These are phyloP conservation scores for Xylaria hypoxylon DNA, from an alignment of 2,329 filamentous ascomycete species.

Conservation along the genomic window DNA sequence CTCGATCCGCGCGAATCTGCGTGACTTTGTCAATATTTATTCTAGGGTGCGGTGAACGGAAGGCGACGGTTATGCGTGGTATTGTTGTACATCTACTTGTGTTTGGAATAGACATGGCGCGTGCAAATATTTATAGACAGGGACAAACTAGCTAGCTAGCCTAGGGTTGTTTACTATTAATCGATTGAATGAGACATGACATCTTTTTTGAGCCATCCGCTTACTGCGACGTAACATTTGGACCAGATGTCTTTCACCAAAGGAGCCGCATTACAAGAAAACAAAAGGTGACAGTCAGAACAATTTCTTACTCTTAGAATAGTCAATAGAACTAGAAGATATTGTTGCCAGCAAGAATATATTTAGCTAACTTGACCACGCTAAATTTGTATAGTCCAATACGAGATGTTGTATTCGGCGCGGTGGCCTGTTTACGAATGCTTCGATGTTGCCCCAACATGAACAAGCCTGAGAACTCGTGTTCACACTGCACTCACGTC, in stretches of 20 bases:
- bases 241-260: too few species aligned
- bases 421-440: not conserved
- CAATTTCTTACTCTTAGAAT: too few species aligned
- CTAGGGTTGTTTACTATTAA: not conserved
- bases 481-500: not conserved
- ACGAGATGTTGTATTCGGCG: not conserved
- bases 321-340: too few species aligned
- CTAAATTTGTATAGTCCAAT: not conserved
- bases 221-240: too few species aligned
- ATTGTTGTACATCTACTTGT: conserved; percentile 24
- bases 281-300: too few species aligned
- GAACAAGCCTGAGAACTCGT: not conserved
- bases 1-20: not conserved
- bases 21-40: not conserved
- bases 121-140: not conserved
- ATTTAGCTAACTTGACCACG: too few species aligned
- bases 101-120: conserved; percentile 17
- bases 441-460: not conserved
- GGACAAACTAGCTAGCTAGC: not conserved
- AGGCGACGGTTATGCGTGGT: not conserved
- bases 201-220: not conserved
- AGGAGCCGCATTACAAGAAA: too few species aligned
- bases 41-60: not conserved
- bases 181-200: conserved; percentile 7
- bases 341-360: too few species aligned